Conservation (phyloP, 1,284 basidiomycete genomes). For the Cutaneotrichosporon sp. region DNA sequence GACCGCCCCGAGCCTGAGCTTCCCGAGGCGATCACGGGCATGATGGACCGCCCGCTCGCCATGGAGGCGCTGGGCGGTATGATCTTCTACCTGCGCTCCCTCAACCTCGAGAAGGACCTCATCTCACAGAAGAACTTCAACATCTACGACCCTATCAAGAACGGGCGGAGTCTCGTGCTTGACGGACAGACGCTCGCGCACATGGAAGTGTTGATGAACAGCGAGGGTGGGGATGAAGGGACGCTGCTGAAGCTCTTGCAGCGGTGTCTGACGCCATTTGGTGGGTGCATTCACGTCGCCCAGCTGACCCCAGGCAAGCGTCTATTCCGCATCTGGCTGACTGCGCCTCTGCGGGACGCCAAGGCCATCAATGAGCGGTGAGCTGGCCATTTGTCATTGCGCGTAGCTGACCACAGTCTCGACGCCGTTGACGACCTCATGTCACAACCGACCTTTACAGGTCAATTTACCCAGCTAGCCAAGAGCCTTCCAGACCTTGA, state of each 20-base stretch:
- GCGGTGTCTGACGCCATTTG: constrained; percentile 82
- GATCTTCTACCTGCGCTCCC: constrained; percentile 84
- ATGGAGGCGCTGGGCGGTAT: constrained; percentile 81
- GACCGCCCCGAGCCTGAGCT: constrained; percentile 52
- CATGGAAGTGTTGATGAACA: constrained; percentile 85
- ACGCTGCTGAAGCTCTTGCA: constrained; percentile 76
- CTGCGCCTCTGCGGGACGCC: constrained; percentile 74
- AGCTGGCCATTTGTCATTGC: neutral
- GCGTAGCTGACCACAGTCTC: constrained; percentile 44
- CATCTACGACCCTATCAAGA: constrained; percentile 87
- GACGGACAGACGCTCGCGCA: constrained; percentile 93
- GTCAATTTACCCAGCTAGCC: constrained; percentile 65
- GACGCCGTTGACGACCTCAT: constrained; percentile 90
- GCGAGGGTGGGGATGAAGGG: constrained; percentile 84
- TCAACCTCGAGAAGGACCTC: constrained; percentile 91
- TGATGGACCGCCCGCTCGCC: constrained; percentile 62
- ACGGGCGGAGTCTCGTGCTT: constrained; percentile 72
- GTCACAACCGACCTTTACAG: constrained; percentile 66
- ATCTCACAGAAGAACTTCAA: constrained; percentile 93
- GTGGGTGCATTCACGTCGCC: constrained; percentile 49
- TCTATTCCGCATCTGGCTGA: constrained; percentile 64
- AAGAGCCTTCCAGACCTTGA: constrained; percentile 88
- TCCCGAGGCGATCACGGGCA: constrained; percentile 66
- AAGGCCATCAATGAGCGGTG: constrained; percentile 76
- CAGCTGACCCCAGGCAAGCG: constrained; percentile 11